Evolutionary conservation across 2,329 filamentous ascomycete genomes (phyloP).

Genomic region (Aurifilum marmelostoma): DNA sequence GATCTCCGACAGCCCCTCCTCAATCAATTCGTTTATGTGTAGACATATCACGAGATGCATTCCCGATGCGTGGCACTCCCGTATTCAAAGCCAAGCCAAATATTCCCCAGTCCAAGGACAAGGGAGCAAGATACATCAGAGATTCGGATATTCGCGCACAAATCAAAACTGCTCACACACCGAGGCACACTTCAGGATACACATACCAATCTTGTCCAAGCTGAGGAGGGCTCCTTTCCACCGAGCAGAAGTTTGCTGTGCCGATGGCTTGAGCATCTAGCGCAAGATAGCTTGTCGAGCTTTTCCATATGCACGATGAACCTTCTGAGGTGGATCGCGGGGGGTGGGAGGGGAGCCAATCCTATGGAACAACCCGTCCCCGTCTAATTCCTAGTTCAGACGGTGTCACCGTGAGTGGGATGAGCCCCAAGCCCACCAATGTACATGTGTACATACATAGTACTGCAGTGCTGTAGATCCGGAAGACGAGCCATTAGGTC

Average conservation of each 20-base stretch:
- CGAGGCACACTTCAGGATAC: not conserved
- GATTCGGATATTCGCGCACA: not conserved
- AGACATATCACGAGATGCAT: not conserved
- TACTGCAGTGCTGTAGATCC: conserved; percentile 3
- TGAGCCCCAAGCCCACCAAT: conserved; percentile 7
- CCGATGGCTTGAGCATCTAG: not conserved
- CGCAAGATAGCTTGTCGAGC: conserved; percentile 1
- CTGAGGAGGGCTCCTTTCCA: conserved; percentile 3
- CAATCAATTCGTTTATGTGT: not conserved
- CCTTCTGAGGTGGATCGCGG: not conserved
- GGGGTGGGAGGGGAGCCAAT: not conserved
- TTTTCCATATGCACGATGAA: not conserved
- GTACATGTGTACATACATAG: not conserved
- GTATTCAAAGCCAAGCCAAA: not conserved
- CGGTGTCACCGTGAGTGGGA: conserved; percentile 5
- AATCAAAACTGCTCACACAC: not conserved
- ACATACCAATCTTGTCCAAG: not conserved
- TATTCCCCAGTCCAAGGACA: not conserved
- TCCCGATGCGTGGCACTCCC: not conserved
- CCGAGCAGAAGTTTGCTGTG: not conserved
- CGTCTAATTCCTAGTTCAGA: not conserved
- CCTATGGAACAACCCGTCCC: not conserved
- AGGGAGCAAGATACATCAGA: not conserved
- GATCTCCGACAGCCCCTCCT: not conserved
- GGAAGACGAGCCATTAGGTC: not conserved